Percentiles rank a stretch among this genome's conserved stretches.
These are phyloP conservation scores for Adansonia rubrostipa DNA, from an alignment of 441 rosid genomes.

Conservation along the genomic window DNA sequence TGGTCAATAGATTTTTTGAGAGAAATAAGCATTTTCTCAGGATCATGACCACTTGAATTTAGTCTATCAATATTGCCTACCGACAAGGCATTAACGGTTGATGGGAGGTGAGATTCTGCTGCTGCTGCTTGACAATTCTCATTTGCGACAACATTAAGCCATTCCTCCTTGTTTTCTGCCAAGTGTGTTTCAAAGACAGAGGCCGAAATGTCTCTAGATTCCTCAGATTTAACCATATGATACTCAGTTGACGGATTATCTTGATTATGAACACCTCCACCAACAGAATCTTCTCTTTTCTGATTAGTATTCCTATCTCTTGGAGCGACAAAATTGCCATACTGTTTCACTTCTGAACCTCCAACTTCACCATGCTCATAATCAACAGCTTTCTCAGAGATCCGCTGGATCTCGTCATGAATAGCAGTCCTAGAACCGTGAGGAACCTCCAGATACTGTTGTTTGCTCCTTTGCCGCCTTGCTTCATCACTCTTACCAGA, in stretches of 20 bases:
- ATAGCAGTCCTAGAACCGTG: slow-evolving; percentile 30
- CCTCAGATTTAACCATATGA: slow-evolving; percentile 23
- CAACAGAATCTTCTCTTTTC: slow-evolving; percentile 32
- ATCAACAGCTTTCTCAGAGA: slow-evolving; percentile 29
- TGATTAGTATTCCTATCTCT: slow-evolving; percentile 22
- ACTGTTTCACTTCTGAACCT: slow-evolving; percentile 29
- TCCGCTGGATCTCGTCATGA: slow-evolving; percentile 35
- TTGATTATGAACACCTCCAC: slow-evolving; percentile 20
- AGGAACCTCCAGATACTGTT: slow-evolving; percentile 34
- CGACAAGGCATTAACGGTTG: slow-evolving; percentile 26
- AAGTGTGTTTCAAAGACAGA: slow-evolving; percentile 22
- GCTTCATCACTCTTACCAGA: slow-evolving; percentile 41
- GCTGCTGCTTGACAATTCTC: slow-evolving; percentile 23
- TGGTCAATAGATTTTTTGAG: slow-evolving; percentile 25
- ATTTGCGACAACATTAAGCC: slow-evolving; percentile 17
- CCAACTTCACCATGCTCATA: slow-evolving; percentile 32
- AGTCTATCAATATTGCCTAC: slow-evolving; percentile 16
- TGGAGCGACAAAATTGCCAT: slow-evolving; percentile 27
- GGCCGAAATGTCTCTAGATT: slow-evolving; percentile 23
- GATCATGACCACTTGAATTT: slow-evolving; percentile 27
- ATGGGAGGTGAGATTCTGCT: slow-evolving; percentile 29
- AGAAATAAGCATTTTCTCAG: slow-evolving; percentile 23
- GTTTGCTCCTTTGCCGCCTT: slow-evolving; percentile 42
- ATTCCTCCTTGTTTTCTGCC: slow-evolving; percentile 29
- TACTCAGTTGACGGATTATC: slow-evolving; percentile 27